Conservation (phyloP, 305 asterid species). For the Lippia alba region DNA sequence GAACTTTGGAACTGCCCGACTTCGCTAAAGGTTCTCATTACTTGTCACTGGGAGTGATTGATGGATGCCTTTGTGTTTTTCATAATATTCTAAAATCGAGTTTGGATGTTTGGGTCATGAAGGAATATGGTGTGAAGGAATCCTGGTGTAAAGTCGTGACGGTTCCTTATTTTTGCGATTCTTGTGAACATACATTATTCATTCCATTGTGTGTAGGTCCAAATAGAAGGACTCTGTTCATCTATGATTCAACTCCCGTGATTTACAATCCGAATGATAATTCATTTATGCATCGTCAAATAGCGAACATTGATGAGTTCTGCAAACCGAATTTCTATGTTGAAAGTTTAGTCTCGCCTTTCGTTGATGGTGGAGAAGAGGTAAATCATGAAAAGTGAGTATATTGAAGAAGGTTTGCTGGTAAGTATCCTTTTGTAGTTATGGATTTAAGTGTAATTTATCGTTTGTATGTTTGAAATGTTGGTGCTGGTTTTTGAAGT, state of each 20-base stretch:
- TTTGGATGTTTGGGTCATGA: constrained; percentile 46
- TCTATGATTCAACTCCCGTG: not conserved
- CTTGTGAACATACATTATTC: not conserved
- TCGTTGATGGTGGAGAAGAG: constrained; percentile 15
- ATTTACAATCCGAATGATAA: constrained; percentile 27
- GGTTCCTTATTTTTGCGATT: constrained; percentile 24
- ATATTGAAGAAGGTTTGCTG: not conserved
- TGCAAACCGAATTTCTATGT: constrained; percentile 16
- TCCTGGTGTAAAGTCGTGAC: constrained; percentile 41
- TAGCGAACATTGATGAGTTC: not conserved
- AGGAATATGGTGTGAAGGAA: constrained; percentile 41
- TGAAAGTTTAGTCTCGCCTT: constrained; percentile 44
- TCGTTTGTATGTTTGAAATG: no score
- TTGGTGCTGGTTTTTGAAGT: no score
- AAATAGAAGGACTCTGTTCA: constrained; percentile 38
- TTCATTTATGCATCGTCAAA: constrained; percentile 5
- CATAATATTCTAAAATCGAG: constrained; percentile 8
- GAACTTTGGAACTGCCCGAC: constrained; percentile 36
- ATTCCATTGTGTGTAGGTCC: constrained; percentile 18
- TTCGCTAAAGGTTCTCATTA: not conserved
- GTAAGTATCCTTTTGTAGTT: not conserved
- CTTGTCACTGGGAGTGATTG: constrained; percentile 35
- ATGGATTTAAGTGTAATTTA: no score
- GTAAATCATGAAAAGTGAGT: not conserved
- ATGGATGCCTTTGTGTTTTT: constrained; percentile 40